Evolutionary conservation across 805 yeast genomes (phyloP), one percentile per base, ranked within the genome.

Genomic region (Suhomyces pyralidae): DNA sequence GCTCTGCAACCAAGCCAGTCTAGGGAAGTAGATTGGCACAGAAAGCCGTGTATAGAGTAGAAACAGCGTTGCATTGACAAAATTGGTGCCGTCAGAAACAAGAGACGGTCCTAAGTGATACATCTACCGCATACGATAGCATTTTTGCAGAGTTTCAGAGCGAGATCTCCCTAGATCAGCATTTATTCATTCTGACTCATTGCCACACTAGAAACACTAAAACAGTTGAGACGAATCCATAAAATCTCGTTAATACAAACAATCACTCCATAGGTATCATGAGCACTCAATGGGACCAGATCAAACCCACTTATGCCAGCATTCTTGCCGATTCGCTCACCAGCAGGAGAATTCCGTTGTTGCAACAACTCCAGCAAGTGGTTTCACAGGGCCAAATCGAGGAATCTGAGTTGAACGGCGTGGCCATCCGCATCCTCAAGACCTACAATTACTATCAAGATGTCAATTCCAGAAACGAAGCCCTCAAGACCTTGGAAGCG

Each of bases 361-460:
- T 80, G 46, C 66, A 48, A 50, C 63, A 45, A 51, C 32, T 52
- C 28, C 49, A 54, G 14, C 68, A 61, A 8, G 59, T 72, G 40
- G 59, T 63, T 19, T 60, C 62, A 46, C 61, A 74, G 10, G 40
- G 24, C 14, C 61, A 64, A 20, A 51, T 57, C 10, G 58, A 62
- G 12, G 50, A 50, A 7, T 53, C 56, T 19, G 66, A 63, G 15
- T 57, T 65, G 40, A 58, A 58, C 48, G 54, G 52, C 10, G 49
- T 68, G 38, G 61, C 71, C 15, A 44, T 62, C 8, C 36, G 58
- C 14, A 63, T 84, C 46, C 68, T 84, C 55, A 73, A 72, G 46
- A 78, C 85, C 3, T 83, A 72, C 64, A 66, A 69, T 46, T 74
- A 73, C 59, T 83, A 82, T 55, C 79, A 74, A 56, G 88, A 85